Evolutionary conservation across 495 filamentous ascomycete genomes (phyloP).

Genomic region (Parachaetomium inaequale): DNA sequence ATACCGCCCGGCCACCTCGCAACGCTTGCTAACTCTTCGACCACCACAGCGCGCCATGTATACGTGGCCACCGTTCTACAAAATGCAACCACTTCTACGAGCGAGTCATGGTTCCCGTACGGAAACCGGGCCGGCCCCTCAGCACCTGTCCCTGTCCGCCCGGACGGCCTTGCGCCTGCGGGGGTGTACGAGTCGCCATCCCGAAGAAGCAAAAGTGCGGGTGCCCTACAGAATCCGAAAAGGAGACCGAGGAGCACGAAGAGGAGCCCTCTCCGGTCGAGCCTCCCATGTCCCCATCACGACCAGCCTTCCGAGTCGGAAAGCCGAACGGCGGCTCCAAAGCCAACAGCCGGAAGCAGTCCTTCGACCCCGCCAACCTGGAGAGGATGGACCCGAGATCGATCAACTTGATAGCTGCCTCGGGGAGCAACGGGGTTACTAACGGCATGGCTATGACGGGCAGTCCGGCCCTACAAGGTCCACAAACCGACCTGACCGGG

Average conservation of each 20-base stretch:
- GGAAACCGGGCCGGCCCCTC: conserved; percentile 75
- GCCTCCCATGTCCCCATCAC: conserved; percentile 36
- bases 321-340: conserved; percentile 33
- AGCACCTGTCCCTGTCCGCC: conserved; percentile 72
- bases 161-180: conserved; percentile 50
- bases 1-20: background rate
- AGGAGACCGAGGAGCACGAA: background rate
- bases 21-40: conserved; percentile 23
- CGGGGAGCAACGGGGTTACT: conserved; percentile 18
- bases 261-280: conserved; percentile 27
- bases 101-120: conserved; percentile 71
- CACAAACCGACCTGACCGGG: background rate
- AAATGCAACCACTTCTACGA: conserved; percentile 73
- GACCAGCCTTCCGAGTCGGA: conserved; percentile 39
- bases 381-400: conserved; percentile 45
- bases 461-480: conserved; percentile 6
- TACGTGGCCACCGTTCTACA: conserved; percentile 81
- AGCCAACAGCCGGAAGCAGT: conserved; percentile 40
- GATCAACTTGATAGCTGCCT: conserved; percentile 35
- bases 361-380: conserved; percentile 41
- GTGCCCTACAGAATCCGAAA: conserved; percentile 31
- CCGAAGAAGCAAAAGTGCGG: conserved; percentile 48
- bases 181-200: conserved; percentile 51
- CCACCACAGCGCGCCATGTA: conserved; percentile 66
- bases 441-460: conserved; percentile 17